Base-by-base conservation (phyloP, 768 basidiomycete genomes). In the Lanmaoa rubissima region DNA sequence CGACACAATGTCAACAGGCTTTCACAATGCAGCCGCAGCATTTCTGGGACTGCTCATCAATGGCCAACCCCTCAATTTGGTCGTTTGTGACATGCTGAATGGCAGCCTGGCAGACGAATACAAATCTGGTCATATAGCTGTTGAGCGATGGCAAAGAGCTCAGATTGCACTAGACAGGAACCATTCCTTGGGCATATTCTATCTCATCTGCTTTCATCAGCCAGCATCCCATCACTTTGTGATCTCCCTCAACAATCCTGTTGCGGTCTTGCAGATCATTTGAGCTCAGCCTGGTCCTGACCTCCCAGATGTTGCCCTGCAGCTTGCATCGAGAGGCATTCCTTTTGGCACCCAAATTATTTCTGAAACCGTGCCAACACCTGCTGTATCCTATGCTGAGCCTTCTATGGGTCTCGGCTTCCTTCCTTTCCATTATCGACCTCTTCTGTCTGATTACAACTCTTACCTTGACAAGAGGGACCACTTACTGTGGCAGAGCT, bases 381-480 rank as follows among this genome's bases (percentile, higher is more conserved):
- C 21, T 21, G 21, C 21, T 21, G 21, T 21, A 21, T 21, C 21
- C 21, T 21, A 21, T 21, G 21, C 21, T 21, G 2, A 21, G 21
- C 21, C 21, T 21, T 2, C 21, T 21, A 21, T 21, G 21, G 21
- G 21, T 21, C 21, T 21, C 2, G 21, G 21, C 21, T 21, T 21
- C 21, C 21, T 21, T 21, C 21, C 21, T 21, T 21, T 21, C 21
- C 21, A n/a, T 24, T 50, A 50, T 19, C 2, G 11, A 11, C 44
- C 53, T 12, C 14, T 36, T 10, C 44, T 17, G 7, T 48, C 54
- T 3, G n/a, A 55, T 8, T 43, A 49, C 32, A 49, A 32, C 7
- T 34, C 34, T 5, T 55, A 55, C 32, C 41, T 58, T 5, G 28
- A 42, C 21, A 41, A 34, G 2, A 48, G 57, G 51, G 57, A 58